Base-by-base conservation (phyloP, 495 filamentous ascomycete species). In the Neurospora sp. region DNA sequence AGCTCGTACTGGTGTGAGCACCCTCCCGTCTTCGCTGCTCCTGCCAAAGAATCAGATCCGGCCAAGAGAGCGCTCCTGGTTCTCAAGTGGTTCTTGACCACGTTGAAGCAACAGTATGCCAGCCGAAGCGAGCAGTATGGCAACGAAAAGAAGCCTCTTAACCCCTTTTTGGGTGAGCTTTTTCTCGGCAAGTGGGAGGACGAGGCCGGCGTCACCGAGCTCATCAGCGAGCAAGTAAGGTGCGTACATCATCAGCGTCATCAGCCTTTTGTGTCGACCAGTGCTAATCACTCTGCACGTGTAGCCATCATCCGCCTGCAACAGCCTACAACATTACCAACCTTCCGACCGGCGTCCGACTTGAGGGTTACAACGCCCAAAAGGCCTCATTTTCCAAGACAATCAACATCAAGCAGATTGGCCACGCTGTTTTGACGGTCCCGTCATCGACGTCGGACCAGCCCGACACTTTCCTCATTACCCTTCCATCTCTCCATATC, bases 1-100 rank as follows among this genome's bases (percentile, higher is more conserved):
- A 94, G 92, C 72, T 93, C 94, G 68, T 98, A 98, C 86, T 99
- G 96, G 96, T 90, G 91, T 48, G 95, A 98, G 82, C 95, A 98
- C 78, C 96, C 96, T 3, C 85, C 88, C 73, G 83, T 96, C 71
- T 96, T 99, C 78, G 89, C 93, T 40, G 95, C 96, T 7, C 93
- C 95, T 1, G 91, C 93, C 27, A 86, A 87, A 68, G 96, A 98
- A 81, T 71, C 87, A 22, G 91, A 97, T 78, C 89, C 94, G 2
- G 88, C 89, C 73, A 96, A 94, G 85, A 89, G 96, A 71, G 91
- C 94, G 9, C 82, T 98, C 72, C 84, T 94, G 9, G 96, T 99
- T 22, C 84, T 98, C 71, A 97, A 96, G 81, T 99, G 96, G 96
- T 99, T 99, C 84, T 86, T 99, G 72, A 95, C 90, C 77, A 98